A percentile compares a stretch with the other conserved stretches of the same genome.
Evolutionary conservation across 2,329 filamentous ascomycete species (phyloP).

Genomic region (Alternaria brassicae): DNA sequence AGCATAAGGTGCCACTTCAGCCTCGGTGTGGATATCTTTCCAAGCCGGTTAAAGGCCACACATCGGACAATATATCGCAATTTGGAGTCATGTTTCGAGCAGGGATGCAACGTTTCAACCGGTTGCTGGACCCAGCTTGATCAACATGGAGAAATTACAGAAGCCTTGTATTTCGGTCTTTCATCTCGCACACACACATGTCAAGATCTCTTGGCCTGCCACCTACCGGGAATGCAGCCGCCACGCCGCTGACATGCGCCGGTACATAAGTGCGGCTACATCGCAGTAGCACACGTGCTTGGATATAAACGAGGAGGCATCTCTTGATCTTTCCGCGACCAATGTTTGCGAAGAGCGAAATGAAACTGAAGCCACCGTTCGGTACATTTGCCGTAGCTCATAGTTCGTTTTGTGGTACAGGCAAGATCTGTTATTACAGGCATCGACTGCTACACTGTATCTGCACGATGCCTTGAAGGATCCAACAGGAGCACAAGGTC

Average conservation of each 20-base stretch:
- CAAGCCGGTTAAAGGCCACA: constrained; percentile 20
- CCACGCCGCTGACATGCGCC: constrained; percentile 6
- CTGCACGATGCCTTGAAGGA: not conserved
- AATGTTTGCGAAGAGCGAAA: constrained; percentile 1
- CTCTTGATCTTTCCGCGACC: constrained; percentile 5
- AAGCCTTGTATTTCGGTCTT: constrained; percentile 5
- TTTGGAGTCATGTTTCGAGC: constrained; percentile 21
- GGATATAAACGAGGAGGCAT: constrained; percentile 2
- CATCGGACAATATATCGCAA: constrained; percentile 21
- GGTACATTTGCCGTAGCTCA: not conserved
- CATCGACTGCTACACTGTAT: not conserved
- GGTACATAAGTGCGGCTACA: constrained; percentile 3
- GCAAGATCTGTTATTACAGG: not conserved
- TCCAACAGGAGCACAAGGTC: not conserved
- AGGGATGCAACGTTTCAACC: constrained; percentile 20
- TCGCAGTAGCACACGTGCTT: not conserved
- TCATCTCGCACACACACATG: not conserved
- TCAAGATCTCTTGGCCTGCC: constrained; percentile 11
- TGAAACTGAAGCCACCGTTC: not conserved
- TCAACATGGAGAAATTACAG: constrained; percentile 15
- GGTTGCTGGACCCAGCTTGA: constrained; percentile 11
- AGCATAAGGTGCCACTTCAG: constrained; percentile 8
- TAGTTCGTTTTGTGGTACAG: not conserved
- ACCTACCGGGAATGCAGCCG: constrained; percentile 6
- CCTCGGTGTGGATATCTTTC: constrained; percentile 9